Evolutionary conservation across 257 asterid genomes (phyloP).

Genomic region (Solanum rostratum): DNA sequence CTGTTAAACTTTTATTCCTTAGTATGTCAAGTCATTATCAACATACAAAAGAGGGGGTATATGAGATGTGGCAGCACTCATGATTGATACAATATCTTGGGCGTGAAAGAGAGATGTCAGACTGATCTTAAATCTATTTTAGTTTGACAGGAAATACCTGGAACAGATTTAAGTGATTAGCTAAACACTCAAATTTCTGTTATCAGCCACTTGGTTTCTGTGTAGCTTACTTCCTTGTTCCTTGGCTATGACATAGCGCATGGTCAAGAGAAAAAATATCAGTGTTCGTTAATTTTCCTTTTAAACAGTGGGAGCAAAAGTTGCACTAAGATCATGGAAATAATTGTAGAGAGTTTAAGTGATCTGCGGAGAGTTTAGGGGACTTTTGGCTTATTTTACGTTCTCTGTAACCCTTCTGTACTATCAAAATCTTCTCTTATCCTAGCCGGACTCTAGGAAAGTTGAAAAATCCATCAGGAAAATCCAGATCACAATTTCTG

Average conservation of each 20-base stretch:
- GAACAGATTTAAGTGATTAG: background rate
- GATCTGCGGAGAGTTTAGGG: background rate
- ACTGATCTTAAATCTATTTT: background rate
- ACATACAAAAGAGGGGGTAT: background rate
- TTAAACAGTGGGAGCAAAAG: background rate
- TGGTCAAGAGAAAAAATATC: background rate
- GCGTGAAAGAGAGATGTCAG: background rate
- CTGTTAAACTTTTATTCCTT: background rate
- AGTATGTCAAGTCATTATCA: background rate
- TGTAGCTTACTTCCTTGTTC: background rate
- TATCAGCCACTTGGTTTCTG: background rate
- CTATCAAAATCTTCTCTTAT: background rate
- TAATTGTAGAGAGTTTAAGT: background rate
- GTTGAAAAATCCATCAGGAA: background rate
- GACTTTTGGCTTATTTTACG: background rate
- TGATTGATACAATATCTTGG: background rate
- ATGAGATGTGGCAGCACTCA: background rate
- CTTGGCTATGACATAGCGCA: background rate
- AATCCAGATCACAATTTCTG: background rate
- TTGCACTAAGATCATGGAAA: background rate
- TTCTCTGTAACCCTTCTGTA: background rate
- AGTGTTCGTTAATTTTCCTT: background rate
- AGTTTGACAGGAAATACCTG: background rate
- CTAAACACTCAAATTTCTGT: too few species aligned
- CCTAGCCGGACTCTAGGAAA: background rate